Evolutionary conservation across 1,284 basidiomycete species (phyloP), one percentile per base, ranked within the genome.

Genomic region (Anthracocystis panici-leucophaei): DNA sequence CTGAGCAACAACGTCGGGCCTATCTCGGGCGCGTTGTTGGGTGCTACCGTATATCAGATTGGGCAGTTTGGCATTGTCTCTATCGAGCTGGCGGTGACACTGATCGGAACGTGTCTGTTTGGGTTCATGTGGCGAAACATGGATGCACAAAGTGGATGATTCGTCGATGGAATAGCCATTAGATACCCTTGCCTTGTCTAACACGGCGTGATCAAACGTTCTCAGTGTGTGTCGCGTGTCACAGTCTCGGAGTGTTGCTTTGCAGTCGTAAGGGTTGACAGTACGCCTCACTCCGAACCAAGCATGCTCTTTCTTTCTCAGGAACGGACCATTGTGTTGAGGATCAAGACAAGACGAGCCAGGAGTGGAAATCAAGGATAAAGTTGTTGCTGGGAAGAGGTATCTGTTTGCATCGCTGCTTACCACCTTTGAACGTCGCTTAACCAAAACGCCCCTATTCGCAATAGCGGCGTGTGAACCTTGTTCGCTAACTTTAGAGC

Each of bases 51-150:
- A n/a, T 74, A 67, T 35, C 64, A 77, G n/a, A 62, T 77, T 8
- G 75, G 75, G 1, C 75, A 77, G 59, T 70, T 74, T 23, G 53
- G 71, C 45, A 77, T 77, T 27, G 59, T 77, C 9, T 57, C 60
- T 31, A 57, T 77, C 31, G 75, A 77, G 42, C 50, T 77, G 33
- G 65, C 59, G 16, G 66, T 77, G 27, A 74, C 67, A 4, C 48
- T 77, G 63, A 53, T 77, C 18, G 75, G 75, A 9, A 56, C 71
- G 4, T 67, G 56, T 25, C 42, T 74, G 55, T 59, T 74, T 18
- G 65, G 71, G 12, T 59, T 74, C 31, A 62, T 77, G 63, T 77
- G 75, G 75, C 64, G 67, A 16, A 64, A 67, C 33, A 77, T 77
- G 67, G 62, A 74, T 46, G 67, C 70, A 16, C 46, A 50, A 27